Percentiles rank a stretch among this genome's conserved stretches.
Evolutionary conservation across 2,329 filamentous ascomycete species (phyloP).

Genomic region (Colletotrichum abscissum): DNA sequence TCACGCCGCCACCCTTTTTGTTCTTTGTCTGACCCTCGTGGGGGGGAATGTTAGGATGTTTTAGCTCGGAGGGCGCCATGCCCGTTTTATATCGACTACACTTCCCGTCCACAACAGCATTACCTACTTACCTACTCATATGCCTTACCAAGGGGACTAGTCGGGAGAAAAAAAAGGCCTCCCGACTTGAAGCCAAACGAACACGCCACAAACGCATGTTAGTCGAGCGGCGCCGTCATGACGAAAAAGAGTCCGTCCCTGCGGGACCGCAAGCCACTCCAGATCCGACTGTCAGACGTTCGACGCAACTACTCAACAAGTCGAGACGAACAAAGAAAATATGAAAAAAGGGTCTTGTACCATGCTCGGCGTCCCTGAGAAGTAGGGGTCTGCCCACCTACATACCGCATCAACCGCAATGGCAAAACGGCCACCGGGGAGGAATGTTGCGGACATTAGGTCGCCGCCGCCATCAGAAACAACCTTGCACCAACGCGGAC

Average conservation of each 20-base stretch:
- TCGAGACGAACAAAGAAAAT: conserved; percentile 6
- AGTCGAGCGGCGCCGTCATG: not conserved
- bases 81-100: too few relatives aligned
- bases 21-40: conserved; percentile 2
- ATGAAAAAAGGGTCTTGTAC: not conserved
- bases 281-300: not conserved
- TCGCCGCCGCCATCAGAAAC: not conserved
- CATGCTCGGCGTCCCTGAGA: not conserved
- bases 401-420: not conserved
- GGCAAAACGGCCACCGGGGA: not conserved
- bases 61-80: not conserved
- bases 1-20: not conserved
- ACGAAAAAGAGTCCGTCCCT: not conserved
- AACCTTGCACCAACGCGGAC: not conserved
- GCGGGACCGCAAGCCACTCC: not conserved
- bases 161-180: not conserved
- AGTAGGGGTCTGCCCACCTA: not conserved
- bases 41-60: conserved; percentile 3
- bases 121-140: not conserved
- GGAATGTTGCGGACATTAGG: conserved; percentile 3
- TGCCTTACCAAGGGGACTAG: not conserved
- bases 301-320: not conserved
- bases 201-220: conserved; percentile 17
- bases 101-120: not conserved
- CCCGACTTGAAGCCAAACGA: not conserved